A percentile compares a stretch with the other conserved stretches of the same genome.
phyloP scores from a whole-genome alignment of 306 rosid species.

The Arachis hypogaea region DNA sequence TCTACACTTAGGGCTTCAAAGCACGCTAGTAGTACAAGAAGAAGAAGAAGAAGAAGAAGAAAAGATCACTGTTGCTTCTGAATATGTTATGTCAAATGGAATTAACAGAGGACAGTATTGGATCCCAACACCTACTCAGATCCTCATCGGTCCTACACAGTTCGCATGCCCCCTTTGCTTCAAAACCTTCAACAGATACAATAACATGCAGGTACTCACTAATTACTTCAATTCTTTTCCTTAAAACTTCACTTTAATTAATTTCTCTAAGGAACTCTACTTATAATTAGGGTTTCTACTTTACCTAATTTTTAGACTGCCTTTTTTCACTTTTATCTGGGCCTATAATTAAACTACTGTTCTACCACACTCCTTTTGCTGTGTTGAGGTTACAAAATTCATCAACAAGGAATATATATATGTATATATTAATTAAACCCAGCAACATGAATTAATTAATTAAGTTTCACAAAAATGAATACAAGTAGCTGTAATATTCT shows the following conservation, averaged over 20 bases:
- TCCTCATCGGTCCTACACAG: constrained; percentile 2
- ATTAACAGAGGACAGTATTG: constrained; percentile 1
- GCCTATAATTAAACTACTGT: neutral
- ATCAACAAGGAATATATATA: too few species aligned
- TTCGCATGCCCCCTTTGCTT: constrained; percentile 5
- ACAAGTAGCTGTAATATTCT: neutral
- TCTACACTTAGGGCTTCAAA: constrained; percentile 72
- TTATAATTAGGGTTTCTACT: neutral
- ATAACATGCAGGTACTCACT: neutral
- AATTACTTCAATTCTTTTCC: too few species aligned
- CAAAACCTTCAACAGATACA: constrained; percentile 2
- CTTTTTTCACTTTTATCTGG: neutral
- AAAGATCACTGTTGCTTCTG: constrained; percentile 28
- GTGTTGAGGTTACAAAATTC: neutral
- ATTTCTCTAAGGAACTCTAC: neutral
- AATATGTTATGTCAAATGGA: constrained; percentile 28
- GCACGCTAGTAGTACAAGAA: constrained; percentile 27
- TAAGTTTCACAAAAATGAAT: neutral
- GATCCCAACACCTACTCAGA: neutral
- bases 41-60: constrained; percentile 37
- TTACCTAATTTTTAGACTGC: neutral
- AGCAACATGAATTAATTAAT: neutral
- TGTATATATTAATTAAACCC: too few species aligned
- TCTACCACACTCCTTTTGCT: neutral
- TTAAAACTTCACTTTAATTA: too few species aligned